Evolutionary conservation across 331 rosid genomes (phyloP), one percentile per base, ranked within the genome.

Genomic region (Phaseolus coccineus): DNA sequence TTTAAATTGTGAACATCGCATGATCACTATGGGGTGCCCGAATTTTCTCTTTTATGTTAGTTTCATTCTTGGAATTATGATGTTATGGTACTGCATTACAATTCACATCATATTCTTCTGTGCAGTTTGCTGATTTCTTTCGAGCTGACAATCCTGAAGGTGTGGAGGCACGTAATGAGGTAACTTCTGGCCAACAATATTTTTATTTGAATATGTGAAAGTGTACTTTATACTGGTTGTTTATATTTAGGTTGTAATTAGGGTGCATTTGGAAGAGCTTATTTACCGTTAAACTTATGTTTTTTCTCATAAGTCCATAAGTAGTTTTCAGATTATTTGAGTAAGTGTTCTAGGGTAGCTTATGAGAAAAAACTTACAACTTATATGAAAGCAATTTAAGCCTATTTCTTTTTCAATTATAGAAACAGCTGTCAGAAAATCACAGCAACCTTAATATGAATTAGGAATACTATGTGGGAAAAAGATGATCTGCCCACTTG

Each of bases 111-210:
- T 46, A 37, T 79, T 82, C 82, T 27, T 78, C 58, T 53, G 16
- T 89, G 92, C 90, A 94, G 96, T 80, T 86, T 81, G 96, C 97
- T 75, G 98, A 92, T 82, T 94, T 94, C 88, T 94, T 91, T 81
- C 87, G 97, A 81, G 93, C 97, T 71, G 97, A 91, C 88, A 94
- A 94, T 85, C 89, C 94, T 19, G 91, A 92, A 90, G 97, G 98
- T 83, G 82, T 94, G 69, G 97, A 92, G 77, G 96, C 98, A 55
- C 96, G 98, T 33, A 90, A 94, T 42, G 96, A 92, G 97, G 87
- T 84, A 59, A 69, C 75, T 69, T 12, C 35, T 55, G 53, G 78
- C 40, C 48, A 69, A 37, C 51, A 74, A n/a, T 58, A n/a, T 25
- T 73, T 57, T 55, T 47, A 59, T 79, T 79, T 27, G 22, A 19